Evolutionary conservation across 148 eudicot genomes (phyloP).

Genomic region (Euryodendron excelsum): DNA sequence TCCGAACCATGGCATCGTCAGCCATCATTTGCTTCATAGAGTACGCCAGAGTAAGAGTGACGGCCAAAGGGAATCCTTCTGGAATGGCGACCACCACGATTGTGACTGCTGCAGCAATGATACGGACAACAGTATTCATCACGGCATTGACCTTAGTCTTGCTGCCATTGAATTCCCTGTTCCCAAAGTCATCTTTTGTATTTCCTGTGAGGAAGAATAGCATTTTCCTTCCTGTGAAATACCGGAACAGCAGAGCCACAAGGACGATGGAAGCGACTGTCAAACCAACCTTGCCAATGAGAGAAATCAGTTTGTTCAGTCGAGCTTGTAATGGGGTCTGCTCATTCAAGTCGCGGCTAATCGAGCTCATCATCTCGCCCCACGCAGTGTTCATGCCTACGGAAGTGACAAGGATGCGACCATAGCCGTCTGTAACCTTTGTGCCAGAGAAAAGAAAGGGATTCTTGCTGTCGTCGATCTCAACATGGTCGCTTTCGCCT

Average conservation of each 20-base stretch:
- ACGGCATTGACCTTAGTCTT: constrained; percentile 18
- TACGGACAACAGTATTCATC: constrained; percentile 19
- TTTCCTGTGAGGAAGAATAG: too few species aligned
- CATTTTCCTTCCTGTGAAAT: constrained; percentile 7
- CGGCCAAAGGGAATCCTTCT: constrained; percentile 25
- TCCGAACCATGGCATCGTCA: constrained; percentile 42
- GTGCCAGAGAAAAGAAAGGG: constrained; percentile 31
- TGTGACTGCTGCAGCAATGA: constrained; percentile 22
- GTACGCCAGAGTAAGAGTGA: constrained; percentile 27
- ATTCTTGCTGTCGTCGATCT: constrained; percentile 1
- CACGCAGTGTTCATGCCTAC: constrained; percentile 30
- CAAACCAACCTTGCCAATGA: constrained; percentile 22
- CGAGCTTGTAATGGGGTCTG: constrained; percentile 21
- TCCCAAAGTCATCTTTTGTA: neutral
- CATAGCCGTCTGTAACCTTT: constrained; percentile 23
- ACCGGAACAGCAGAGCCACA: constrained; percentile 14
- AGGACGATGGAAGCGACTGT: constrained; percentile 18
- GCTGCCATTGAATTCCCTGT: too few species aligned
- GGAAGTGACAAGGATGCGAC: constrained; percentile 23
- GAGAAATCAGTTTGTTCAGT: constrained; percentile 24
- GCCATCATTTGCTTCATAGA: constrained; percentile 33
- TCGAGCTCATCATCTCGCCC: constrained; percentile 31
- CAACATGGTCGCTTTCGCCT: constrained; percentile 30
- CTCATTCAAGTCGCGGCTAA: constrained; percentile 14
- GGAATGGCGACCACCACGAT: constrained; percentile 28